phyloP scores from a whole-genome alignment of 768 basidiomycete genomes.

The Tubosaeta sp. region DNA sequence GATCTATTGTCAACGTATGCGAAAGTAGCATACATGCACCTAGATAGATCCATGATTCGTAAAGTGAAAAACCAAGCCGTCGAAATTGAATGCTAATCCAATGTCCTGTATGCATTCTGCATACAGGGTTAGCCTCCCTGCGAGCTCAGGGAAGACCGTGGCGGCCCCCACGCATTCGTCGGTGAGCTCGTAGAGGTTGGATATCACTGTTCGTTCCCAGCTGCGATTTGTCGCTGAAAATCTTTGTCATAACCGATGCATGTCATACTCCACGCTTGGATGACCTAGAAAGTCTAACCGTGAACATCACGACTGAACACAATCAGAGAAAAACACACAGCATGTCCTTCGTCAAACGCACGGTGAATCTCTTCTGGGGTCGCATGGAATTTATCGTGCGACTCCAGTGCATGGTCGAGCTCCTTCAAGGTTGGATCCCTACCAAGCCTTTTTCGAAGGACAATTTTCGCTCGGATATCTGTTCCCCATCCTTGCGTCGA shows the following conservation, averaged over 20 bases:
- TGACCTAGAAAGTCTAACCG: constrained; percentile 1
- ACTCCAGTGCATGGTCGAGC: background rate
- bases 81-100: background rate
- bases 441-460: constrained; percentile 11
- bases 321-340: constrained; percentile 3
- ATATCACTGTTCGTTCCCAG: constrained; percentile 7
- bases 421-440: constrained; percentile 13
- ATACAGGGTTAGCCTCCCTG: too few species aligned
- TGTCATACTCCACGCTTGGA: constrained; percentile 16
- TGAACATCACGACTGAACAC: background rate
- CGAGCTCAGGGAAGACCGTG: too few species aligned
- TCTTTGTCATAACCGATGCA: constrained; percentile 20
- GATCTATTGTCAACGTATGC: background rate
- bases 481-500: constrained; percentile 9
- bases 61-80: background rate
- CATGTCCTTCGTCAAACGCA: constrained; percentile 15
- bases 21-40: background rate
- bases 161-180: background rate
- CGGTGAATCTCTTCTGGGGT: constrained; percentile 10
- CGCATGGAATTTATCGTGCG: constrained; percentile 9
- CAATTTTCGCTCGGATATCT: constrained; percentile 14
- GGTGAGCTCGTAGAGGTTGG: background rate
- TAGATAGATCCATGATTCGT: background rate
- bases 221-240: constrained; percentile 17
- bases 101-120: background rate